These are phyloP conservation scores for Colletotrichum musae DNA, from an alignment of 2,329 filamentous ascomycete species.

Conservation along the genomic window DNA sequence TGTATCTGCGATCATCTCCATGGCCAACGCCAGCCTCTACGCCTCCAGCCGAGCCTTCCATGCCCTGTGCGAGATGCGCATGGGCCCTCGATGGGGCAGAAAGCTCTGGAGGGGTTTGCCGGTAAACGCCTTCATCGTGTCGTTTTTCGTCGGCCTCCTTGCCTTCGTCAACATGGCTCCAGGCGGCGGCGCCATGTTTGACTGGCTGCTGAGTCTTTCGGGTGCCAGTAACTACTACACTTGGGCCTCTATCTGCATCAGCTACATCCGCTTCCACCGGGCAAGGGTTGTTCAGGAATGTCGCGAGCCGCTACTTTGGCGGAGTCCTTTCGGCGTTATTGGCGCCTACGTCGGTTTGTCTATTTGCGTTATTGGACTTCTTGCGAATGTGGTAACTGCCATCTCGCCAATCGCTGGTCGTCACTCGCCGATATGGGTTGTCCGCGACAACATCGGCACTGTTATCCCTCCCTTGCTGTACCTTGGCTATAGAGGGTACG, in stretches of 20 bases:
- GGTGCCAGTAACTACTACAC: constrained; percentile 63
- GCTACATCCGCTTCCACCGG: constrained; percentile 61
- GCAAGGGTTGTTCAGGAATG: constrained; percentile 57
- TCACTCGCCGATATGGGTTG: constrained; percentile 42
- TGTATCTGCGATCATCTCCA: constrained; percentile 52
- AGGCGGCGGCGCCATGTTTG: constrained; percentile 56
- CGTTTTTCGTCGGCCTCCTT: constrained; percentile 57
- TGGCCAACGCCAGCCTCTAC: constrained; percentile 59
- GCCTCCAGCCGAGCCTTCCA: constrained; percentile 54
- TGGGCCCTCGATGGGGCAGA: constrained; percentile 50
- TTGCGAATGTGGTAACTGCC: constrained; percentile 49
- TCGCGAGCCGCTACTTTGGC: constrained; percentile 51
- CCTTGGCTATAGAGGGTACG: constrained; percentile 45
- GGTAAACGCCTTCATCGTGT: constrained; percentile 56
- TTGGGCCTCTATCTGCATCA: constrained; percentile 62
- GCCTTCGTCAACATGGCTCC: constrained; percentile 59
- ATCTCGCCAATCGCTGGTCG: constrained; percentile 42
- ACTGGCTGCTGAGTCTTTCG: constrained; percentile 62
- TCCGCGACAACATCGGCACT: constrained; percentile 49
- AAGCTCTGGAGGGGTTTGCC: constrained; percentile 56
- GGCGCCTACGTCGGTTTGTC: constrained; percentile 45
- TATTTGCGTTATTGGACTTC: constrained; percentile 49
- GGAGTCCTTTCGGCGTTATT: constrained; percentile 48
- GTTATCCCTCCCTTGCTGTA: constrained; percentile 46
- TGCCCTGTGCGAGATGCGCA: constrained; percentile 52